Evolutionary conservation across 2,329 filamentous ascomycete genomes (phyloP).

Genomic region (Colletotrichum brevisporum): DNA sequence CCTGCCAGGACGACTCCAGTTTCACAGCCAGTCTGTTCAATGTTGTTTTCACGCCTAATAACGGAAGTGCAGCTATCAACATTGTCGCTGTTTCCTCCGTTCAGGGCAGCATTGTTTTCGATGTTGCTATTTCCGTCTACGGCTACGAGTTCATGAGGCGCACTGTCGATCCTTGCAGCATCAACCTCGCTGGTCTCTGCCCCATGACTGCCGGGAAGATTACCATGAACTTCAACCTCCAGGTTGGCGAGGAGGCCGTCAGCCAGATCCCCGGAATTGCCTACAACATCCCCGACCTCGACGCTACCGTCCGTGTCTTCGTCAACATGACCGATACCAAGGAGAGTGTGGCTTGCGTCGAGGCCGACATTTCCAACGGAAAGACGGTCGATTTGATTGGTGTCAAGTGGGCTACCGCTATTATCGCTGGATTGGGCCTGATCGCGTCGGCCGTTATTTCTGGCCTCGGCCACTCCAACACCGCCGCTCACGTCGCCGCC

Average conservation of each 20-base stretch:
- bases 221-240: slow-evolving; percentile 79
- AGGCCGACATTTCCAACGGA: slow-evolving; percentile 89
- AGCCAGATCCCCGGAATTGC: slow-evolving; percentile 83
- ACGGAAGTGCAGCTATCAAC: slow-evolving; percentile 79
- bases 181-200: slow-evolving; percentile 81
- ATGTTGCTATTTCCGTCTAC: slow-evolving; percentile 84
- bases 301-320: slow-evolving; percentile 85
- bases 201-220: slow-evolving; percentile 91
- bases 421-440: slow-evolving; percentile 88
- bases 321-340: slow-evolving; percentile 78
- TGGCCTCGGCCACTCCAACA: slow-evolving; percentile 92
- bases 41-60: slow-evolving; percentile 82
- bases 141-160: slow-evolving; percentile 80
- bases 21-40: slow-evolving; percentile 93
- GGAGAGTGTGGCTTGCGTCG: slow-evolving; percentile 83
- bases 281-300: slow-evolving; percentile 91
- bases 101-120: slow-evolving; percentile 84
- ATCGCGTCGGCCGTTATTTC: slow-evolving; percentile 90
- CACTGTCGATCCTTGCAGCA: slow-evolving; percentile 82
- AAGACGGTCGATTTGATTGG: slow-evolving; percentile 91
- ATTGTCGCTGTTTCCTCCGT: slow-evolving; percentile 87
- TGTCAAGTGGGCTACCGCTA: slow-evolving; percentile 90
- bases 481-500: slow-evolving; percentile 92
- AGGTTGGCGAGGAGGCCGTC: slow-evolving; percentile 70
- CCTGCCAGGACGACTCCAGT: slow-evolving; percentile 86